Base-by-base conservation (phyloP, 2,329 filamentous ascomycete species). In the Thelonectria olida region DNA sequence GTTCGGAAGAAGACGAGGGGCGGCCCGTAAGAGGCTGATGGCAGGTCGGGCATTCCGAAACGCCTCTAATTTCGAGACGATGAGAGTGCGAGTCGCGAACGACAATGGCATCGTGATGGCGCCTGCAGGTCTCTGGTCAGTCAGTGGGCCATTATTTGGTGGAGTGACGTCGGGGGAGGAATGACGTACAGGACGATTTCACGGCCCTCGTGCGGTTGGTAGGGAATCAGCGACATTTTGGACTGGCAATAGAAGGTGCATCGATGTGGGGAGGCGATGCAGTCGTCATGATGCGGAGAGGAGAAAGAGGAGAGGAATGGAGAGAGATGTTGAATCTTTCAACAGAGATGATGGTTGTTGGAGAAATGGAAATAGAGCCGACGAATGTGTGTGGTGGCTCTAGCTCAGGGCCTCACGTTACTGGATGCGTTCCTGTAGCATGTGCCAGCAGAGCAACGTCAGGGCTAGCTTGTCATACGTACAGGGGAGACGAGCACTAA, bases 81-180 rank as follows among this genome's bases (percentile, higher is more conserved):
- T 90, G 90, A 7, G 94, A 97, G 27, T 88, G 84, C 47, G 89
- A 91, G 79, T 99, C 95, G 73, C 92, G 94, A 36, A 98, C 89
- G 44, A 99, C 96, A 58, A 99, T 89, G 20, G 94, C 91, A 79
- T 97, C 93, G 73, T 92, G 91, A 76, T 97, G 93, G 64, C 95
- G 96, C 53, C 96, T 98, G 72, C 22, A 50, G 47, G 42, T 48
- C 13, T 36, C 28, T 8, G 15, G 31, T 34, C 31, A 28, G 42
- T 62, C 19, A 71, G 68, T 38, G 48, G 47, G 41, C 34, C 42
- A 41, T 17, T 42, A 20, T 15, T 15, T 10, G 38, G n/a, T 25
- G 31, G 48, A 45, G 54, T 49, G 54, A 58, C 38, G 48, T 49
- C 27, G 8, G 38, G 51, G 52, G 45, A 53, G 38, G 19, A 38